Base-by-base conservation (phyloP, 2,329 filamentous ascomycete genomes). In the Lojkania enalia region DNA sequence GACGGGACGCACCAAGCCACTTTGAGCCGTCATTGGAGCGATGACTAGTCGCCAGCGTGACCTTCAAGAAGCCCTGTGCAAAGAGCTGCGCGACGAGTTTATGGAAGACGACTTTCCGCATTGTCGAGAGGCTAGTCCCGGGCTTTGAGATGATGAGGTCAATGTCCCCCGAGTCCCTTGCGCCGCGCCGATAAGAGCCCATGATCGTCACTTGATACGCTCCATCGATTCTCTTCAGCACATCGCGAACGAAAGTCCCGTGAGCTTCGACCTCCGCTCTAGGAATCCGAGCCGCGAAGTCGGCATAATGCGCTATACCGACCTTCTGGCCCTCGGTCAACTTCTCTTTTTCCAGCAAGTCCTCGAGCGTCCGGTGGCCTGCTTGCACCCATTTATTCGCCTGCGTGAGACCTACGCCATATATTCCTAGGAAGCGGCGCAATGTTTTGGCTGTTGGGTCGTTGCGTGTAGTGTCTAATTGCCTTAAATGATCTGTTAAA, bases 151-250 rank as follows among this genome's bases (percentile, higher is more conserved):
- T 79, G 48, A 97, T 82, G 30, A 92, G 76, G 66, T 96, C 92
- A 44, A 96, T 86, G 63, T 96, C 92, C 2, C 88, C 84, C 5
- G 84, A 94, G 39, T 79, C 80, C 20, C 78, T 69, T 3, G 88
- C 81, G 14, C 92, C 91, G 20, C 92, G 83, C 18, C 92, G 83
- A 64, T 95, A 96, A 46, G 88, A 95, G 1, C 92, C 92, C 35
- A 86, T 85, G 36, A 95, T 79, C 36, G 90, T 87, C 45, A 89
- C 72, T 64, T 90, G 76, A 44, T 91, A 82, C 0, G 68, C 64
- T 0, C 75, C 64, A 59, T 95, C 88, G 18, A 91, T 74, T 5
- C 64, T 61, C 4, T 72, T 70, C 1, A 89, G 80, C 0, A 80
- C 77, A 5, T 71, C 70, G 38, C 74, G 78, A 13, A 96, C 86